A percentile compares a stretch with the other conserved stretches of the same genome.
phyloP scores from a whole-genome alignment of 2,329 filamentous ascomycete genomes.

The Dothiorella sarmentorum region DNA sequence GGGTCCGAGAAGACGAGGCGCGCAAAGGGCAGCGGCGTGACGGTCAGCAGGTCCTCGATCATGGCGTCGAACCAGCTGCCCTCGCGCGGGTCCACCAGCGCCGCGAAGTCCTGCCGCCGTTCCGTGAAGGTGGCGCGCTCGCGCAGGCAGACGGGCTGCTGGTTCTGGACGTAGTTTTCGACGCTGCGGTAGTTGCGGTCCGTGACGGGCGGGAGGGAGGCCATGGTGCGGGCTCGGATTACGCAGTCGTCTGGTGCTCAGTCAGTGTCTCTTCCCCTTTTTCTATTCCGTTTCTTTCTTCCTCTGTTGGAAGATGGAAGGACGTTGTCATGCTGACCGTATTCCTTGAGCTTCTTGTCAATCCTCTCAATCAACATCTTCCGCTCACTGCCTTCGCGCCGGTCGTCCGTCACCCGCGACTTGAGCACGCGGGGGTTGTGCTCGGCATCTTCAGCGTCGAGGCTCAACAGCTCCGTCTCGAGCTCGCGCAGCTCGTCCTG shows the following conservation, averaged over 20 bases:
- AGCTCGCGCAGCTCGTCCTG: constrained; percentile 20
- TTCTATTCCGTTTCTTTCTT: neutral
- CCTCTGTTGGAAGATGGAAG: neutral
- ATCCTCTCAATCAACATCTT: constrained; percentile 19
- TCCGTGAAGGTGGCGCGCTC: constrained; percentile 16
- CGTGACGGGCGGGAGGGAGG: constrained; percentile 17
- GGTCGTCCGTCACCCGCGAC: constrained; percentile 16
- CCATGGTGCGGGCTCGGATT: constrained; percentile 17
- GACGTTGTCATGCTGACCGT: neutral
- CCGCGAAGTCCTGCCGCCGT: constrained; percentile 19
- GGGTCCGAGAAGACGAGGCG: constrained; percentile 20
- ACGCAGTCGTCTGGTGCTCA: constrained; percentile 19
- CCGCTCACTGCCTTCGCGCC: constrained; percentile 7
- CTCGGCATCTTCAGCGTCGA: constrained; percentile 19
- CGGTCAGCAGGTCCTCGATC: constrained; percentile 14
- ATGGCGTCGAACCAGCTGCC: constrained; percentile 20
- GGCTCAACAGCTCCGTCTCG: constrained; percentile 16
- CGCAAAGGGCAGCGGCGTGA: neutral
- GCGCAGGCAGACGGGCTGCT: constrained; percentile 11
- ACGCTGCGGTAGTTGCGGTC: constrained; percentile 20
- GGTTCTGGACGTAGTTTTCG: constrained; percentile 21
- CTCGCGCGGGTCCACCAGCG: constrained; percentile 17
- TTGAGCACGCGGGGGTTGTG: constrained; percentile 2
- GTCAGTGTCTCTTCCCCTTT: neutral
- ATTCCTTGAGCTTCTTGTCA: constrained; percentile 19